A percentile compares a stretch with the other conserved stretches of the same genome.
Evolutionary conservation across 2,329 filamentous ascomycete species (phyloP).

Genomic region (Ascochyta pisi): DNA sequence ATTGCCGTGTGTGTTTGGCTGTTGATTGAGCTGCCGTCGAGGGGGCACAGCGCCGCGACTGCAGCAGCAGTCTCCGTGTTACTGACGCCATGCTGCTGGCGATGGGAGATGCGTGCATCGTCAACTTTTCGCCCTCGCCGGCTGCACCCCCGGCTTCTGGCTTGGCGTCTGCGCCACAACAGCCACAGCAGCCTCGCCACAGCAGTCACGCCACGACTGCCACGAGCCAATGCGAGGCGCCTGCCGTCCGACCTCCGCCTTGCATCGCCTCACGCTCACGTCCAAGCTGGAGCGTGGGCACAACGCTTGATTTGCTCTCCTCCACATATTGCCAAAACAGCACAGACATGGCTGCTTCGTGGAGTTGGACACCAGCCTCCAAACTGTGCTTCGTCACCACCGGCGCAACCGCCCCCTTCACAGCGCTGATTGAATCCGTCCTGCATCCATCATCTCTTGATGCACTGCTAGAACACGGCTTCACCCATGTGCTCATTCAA

Average conservation of each 20-base stretch:
- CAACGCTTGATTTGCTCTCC: not conserved
- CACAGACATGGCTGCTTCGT: slow-evolving; percentile 24
- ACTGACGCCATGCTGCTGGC: slow-evolving; percentile 45
- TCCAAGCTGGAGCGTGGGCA: not conserved
- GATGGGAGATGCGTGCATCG: slow-evolving; percentile 21
- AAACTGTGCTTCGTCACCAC: slow-evolving; percentile 83
- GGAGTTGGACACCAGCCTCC: slow-evolving; percentile 29
- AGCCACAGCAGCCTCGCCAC: too few relatives aligned
- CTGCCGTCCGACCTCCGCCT: slow-evolving; percentile 25
- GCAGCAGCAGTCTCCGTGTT: slow-evolving; percentile 42
- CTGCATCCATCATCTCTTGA: slow-evolving; percentile 68
- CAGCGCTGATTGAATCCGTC: slow-evolving; percentile 70
- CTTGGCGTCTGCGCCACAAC: slow-evolving; percentile 32
- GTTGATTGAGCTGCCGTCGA: slow-evolving; percentile 27
- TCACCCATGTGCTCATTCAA: slow-evolving; percentile 78
- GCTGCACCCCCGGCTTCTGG: slow-evolving; percentile 11
- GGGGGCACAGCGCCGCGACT: slow-evolving; percentile 38
- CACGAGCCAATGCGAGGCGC: slow-evolving; percentile 25
- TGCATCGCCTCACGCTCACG: not conserved
- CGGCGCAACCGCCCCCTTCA: slow-evolving; percentile 88
- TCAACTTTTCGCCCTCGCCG: slow-evolving; percentile 39
- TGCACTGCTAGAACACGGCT: slow-evolving; percentile 65
- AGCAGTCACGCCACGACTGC: slow-evolving; percentile 9
- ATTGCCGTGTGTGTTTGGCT: slow-evolving; percentile 33
- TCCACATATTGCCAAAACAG: not conserved